phyloP scores from a whole-genome alignment of 169 alveolate genomes.

The Cryptosporidium sp. region DNA sequence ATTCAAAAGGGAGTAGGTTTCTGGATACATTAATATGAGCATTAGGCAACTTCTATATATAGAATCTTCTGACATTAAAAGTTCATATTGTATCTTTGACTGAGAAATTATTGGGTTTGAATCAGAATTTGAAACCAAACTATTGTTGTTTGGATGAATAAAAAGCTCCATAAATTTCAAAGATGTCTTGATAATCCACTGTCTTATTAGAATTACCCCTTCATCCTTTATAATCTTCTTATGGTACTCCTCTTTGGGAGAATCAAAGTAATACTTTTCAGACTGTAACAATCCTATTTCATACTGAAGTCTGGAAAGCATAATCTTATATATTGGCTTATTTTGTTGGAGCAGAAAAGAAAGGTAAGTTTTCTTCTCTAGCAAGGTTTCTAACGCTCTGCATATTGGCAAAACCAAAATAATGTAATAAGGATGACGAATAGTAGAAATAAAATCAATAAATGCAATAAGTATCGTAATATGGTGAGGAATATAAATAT shows the following conservation, averaged over 20 bases:
- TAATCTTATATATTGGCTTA: slow-evolving; percentile 43
- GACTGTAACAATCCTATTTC: slow-evolving; percentile 50
- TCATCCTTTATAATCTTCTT: slow-evolving; percentile 20
- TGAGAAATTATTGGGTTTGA: slow-evolving; percentile 67
- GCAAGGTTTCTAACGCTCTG: slow-evolving; percentile 64
- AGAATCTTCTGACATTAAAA: slow-evolving; percentile 55
- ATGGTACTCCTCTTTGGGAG: slow-evolving; percentile 6
- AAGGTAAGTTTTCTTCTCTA: slow-evolving; percentile 62
- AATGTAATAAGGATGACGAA: slow-evolving; percentile 69
- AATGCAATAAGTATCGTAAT: slow-evolving; percentile 47
- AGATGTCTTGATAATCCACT: slow-evolving; percentile 65
- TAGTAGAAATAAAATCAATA: slow-evolving; percentile 64
- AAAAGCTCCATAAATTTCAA: slow-evolving; percentile 65
- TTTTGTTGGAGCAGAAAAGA: slow-evolving; percentile 61
- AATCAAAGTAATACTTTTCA: slow-evolving; percentile 3
- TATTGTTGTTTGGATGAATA: slow-evolving; percentile 62
- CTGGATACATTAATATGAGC: slow-evolving; percentile 72
- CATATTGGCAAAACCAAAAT: slow-evolving; percentile 60
- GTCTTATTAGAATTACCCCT: slow-evolving; percentile 60
- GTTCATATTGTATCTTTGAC: slow-evolving; percentile 53
- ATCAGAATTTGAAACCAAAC: slow-evolving; percentile 54
- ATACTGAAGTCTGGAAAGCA: slow-evolving; percentile 67
- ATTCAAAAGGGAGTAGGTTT: slow-evolving; percentile 40
- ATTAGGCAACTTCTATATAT: slow-evolving; percentile 62
- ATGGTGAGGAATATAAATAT: slow-evolving; percentile 67